Evolutionary conservation across 2,329 filamentous ascomycete genomes (phyloP).

Genomic region (Talaromyces sp.): DNA sequence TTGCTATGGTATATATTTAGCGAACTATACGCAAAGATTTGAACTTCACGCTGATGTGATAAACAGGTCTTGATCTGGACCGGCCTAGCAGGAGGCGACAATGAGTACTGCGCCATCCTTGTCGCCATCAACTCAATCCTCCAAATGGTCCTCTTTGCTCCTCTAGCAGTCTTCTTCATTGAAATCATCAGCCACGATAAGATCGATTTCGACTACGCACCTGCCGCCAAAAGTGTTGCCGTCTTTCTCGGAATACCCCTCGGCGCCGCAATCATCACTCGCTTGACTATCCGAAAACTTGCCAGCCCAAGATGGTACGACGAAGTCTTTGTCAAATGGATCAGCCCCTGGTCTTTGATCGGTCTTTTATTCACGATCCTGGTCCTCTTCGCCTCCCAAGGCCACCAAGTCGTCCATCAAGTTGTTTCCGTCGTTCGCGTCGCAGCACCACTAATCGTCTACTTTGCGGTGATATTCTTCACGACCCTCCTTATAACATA

Average conservation of each 20-base stretch:
- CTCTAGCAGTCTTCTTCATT: slow-evolving; percentile 66
- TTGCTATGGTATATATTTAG: slow-evolving; percentile 66
- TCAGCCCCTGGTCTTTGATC: slow-evolving; percentile 71
- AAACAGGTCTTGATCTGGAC: slow-evolving; percentile 68
- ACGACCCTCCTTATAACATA: slow-evolving; percentile 60
- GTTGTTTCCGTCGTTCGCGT: slow-evolving; percentile 80
- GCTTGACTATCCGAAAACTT: slow-evolving; percentile 56
- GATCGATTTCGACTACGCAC: slow-evolving; percentile 55
- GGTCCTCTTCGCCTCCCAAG: slow-evolving; percentile 80
- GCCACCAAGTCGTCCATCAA: slow-evolving; percentile 71
- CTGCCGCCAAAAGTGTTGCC: slow-evolving; percentile 73
- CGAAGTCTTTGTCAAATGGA: slow-evolving; percentile 63
- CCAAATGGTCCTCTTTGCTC: slow-evolving; percentile 70
- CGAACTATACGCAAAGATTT: neutral
- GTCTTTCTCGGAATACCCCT: slow-evolving; percentile 84
- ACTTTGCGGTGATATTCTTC: slow-evolving; percentile 73
- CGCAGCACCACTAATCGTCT: slow-evolving; percentile 74
- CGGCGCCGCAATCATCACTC: slow-evolving; percentile 71
- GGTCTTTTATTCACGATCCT: slow-evolving; percentile 84
- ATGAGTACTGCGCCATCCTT: slow-evolving; percentile 77
- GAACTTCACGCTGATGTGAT: neutral
- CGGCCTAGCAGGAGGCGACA: slow-evolving; percentile 68
- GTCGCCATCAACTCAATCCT: slow-evolving; percentile 72
- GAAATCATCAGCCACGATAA: slow-evolving; percentile 58
- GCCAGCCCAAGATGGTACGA: slow-evolving; percentile 62